phyloP scores from a whole-genome alignment of 2,329 filamentous ascomycete species.

The Cladorrhinum sp. region DNA sequence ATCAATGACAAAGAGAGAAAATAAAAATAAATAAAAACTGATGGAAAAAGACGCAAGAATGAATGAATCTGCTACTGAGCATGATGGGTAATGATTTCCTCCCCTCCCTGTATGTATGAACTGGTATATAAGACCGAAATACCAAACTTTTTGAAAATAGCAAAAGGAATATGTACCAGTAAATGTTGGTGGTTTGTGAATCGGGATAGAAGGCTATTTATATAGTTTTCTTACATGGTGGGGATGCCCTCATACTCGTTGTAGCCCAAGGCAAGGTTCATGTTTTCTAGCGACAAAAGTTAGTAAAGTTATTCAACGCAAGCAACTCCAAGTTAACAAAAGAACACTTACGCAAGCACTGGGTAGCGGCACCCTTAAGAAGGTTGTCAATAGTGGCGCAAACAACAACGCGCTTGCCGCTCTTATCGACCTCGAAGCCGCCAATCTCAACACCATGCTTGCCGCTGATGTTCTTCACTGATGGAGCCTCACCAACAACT shows the following conservation, averaged over 20 bases:
- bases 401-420: conserved; percentile 88
- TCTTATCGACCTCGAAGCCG: conserved; percentile 87
- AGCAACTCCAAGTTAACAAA: not conserved
- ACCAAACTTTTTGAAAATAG: not conserved
- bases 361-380: conserved; percentile 87
- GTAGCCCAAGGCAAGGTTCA: conserved; percentile 89
- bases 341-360: conserved; percentile 74
- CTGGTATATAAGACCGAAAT: not conserved
- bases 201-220: not conserved
- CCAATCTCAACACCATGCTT: conserved; percentile 92
- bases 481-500: conserved; percentile 80
- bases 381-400: conserved; percentile 93
- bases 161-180: not conserved
- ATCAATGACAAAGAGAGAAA: not conserved
- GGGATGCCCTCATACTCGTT: conserved; percentile 87
- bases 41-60: too few relatives aligned
- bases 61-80: too few relatives aligned
- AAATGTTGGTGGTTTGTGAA: not conserved
- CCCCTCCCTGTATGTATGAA: too few relatives aligned
- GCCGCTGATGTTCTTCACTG: conserved; percentile 78
- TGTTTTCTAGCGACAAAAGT: conserved; percentile 70
- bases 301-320: conserved; percentile 11
- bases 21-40: not conserved
- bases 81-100: too few relatives aligned
- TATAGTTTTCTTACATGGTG: conserved; percentile 36